phyloP scores from a whole-genome alignment of 805 yeast species.

The Candida glaebosa region DNA sequence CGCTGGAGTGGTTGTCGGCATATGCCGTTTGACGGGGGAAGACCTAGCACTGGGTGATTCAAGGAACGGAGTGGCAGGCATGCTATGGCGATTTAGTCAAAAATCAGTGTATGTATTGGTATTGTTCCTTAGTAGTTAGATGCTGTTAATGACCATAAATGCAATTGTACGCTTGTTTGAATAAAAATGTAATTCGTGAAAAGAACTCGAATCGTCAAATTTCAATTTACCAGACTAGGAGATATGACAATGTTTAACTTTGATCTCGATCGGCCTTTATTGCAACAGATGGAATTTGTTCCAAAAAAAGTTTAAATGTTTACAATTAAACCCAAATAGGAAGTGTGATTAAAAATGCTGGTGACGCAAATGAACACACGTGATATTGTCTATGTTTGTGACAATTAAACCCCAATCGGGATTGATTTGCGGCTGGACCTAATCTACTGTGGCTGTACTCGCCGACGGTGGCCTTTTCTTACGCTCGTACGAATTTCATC shows the following conservation, averaged over 20 bases:
- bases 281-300: neutral
- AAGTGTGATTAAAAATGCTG: slow-evolving; percentile 2
- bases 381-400: no score
- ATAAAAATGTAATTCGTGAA: neutral
- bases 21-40: neutral
- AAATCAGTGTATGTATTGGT: neutral
- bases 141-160: slow-evolving; percentile 1
- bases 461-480: no score
- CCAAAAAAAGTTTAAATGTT: neutral
- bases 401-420: no score
- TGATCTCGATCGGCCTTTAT: neutral
- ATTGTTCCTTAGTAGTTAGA: no score
- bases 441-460: no score
- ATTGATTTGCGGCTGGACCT: no score
- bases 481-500: no score
- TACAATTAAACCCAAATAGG: slow-evolving; percentile 5
- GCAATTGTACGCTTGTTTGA: neutral
- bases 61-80: neutral
- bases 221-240: neutral
- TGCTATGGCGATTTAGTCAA: neutral
- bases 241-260: neutral
- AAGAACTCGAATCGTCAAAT: neutral
- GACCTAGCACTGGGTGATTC: slow-evolving; percentile 4
- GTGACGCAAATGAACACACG: no score
- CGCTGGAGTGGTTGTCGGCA: neutral